A percentile compares a stretch with the other conserved stretches of the same genome.
These are phyloP conservation scores for Dothideomycetes sp. DNA, from an alignment of 2,329 filamentous ascomycete species.

Conservation along the genomic window DNA sequence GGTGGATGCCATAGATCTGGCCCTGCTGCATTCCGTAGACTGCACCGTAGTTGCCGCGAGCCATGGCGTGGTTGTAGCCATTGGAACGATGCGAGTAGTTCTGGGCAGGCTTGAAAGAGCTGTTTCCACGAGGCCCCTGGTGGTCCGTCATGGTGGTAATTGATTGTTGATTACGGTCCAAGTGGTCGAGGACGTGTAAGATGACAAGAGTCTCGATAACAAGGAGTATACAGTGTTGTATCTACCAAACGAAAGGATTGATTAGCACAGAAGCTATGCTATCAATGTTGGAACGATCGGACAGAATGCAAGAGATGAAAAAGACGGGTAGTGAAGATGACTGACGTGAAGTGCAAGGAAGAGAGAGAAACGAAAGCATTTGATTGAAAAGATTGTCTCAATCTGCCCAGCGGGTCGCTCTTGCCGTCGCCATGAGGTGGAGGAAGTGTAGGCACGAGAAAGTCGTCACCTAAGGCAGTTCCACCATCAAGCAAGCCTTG, in stretches of 20 bases:
- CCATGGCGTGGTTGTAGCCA: slow-evolving; percentile 16
- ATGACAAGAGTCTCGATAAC: slow-evolving; percentile 4
- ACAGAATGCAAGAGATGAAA: slow-evolving; percentile 26
- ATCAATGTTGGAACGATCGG: slow-evolving; percentile 19
- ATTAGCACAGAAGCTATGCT: slow-evolving; percentile 24
- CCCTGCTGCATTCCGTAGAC: slow-evolving; percentile 23
- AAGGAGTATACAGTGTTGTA: slow-evolving; percentile 7
- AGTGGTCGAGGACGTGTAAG: background rate
- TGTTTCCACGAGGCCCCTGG: slow-evolving; percentile 20
- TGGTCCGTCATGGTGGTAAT: slow-evolving; percentile 22
- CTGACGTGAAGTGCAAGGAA: slow-evolving; percentile 13
- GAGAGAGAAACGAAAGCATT: too few species aligned
- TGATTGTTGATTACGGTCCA: too few species aligned
- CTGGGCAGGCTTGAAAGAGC: slow-evolving; percentile 3
- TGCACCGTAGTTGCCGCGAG: slow-evolving; percentile 21
- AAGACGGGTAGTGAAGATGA: slow-evolving; percentile 16
- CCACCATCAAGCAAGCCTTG: background rate
- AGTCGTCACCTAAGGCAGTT: too few species aligned
- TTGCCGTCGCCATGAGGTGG: background rate
- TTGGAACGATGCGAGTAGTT: slow-evolving; percentile 19
- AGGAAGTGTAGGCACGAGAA: background rate
- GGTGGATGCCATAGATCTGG: slow-evolving; percentile 23
- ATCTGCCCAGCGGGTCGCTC: background rate
- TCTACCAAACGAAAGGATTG: slow-evolving; percentile 16
- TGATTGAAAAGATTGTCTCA: too few species aligned